These are phyloP conservation scores for Aspergillus heteromorphus DNA, from an alignment of 495 filamentous ascomycete species.

Conservation along the genomic window DNA sequence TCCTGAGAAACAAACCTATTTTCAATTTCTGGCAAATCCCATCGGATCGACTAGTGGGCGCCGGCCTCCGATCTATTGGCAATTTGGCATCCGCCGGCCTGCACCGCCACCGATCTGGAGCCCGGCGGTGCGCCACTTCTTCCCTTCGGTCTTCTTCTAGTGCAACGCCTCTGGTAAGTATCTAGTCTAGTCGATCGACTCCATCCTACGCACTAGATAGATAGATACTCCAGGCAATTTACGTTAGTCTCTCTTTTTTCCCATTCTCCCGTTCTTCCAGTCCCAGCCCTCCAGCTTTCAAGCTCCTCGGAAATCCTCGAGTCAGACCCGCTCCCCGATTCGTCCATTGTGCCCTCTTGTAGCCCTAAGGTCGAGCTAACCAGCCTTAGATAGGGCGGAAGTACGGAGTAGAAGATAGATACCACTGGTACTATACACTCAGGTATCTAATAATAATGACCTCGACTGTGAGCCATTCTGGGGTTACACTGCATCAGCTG, in stretches of 20 bases:
- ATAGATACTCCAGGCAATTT: background rate
- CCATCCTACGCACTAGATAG: background rate
- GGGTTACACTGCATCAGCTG: background rate
- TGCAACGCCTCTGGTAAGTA: no score
- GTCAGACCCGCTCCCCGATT: background rate
- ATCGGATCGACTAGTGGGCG: conserved; percentile 10
- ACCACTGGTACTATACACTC: background rate
- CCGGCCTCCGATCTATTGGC: conserved; percentile 12
- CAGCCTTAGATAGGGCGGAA: background rate
- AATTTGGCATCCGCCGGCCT: background rate
- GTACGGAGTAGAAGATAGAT: no score
- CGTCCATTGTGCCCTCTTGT: background rate
- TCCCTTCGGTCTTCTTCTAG: no score
- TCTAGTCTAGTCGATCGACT: no score
- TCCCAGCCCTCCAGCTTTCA: background rate
- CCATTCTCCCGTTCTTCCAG: background rate
- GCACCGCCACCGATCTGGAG: conserved; percentile 15
- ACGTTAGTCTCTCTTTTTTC: background rate
- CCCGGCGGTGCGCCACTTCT: conserved; percentile 3
- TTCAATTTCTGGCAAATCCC: no score
- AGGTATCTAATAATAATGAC: no score
- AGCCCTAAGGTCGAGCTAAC: background rate
- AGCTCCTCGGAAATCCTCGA: background rate
- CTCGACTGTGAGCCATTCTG: background rate
- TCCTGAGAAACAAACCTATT: no score